These are phyloP conservation scores for Fusarium pseudoanthophilum DNA, from an alignment of 2,329 filamentous ascomycete species.

Conservation along the genomic window DNA sequence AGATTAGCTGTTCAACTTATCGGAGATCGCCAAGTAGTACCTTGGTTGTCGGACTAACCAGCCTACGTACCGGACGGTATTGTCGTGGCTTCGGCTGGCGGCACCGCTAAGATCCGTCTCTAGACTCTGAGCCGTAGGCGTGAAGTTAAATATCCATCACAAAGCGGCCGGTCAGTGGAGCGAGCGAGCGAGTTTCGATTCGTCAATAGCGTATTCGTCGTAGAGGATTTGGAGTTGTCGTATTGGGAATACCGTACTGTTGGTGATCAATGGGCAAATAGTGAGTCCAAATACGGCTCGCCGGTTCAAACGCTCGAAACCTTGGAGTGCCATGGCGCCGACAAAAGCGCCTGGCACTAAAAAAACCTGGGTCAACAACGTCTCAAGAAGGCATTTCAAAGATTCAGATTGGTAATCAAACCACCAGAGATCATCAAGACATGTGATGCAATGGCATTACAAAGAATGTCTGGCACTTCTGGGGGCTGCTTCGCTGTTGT, in stretches of 20 bases:
- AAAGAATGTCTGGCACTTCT: conserved; percentile 2
- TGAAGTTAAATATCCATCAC: neutral
- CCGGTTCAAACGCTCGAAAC: conserved; percentile 11
- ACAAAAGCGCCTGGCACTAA: neutral
- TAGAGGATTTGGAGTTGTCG: conserved; percentile 1
- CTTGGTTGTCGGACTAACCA: neutral
- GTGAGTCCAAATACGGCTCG: conserved; percentile 6
- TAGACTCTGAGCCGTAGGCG: neutral
- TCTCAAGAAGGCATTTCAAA: conserved; percentile 1
- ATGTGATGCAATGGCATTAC: conserved; percentile 7
- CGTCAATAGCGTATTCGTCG: neutral
- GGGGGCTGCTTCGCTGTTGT: conserved; percentile 1
- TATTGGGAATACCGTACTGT: neutral
- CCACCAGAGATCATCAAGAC: neutral
- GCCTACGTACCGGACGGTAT: neutral
- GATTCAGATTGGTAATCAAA: neutral
- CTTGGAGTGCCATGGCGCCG: conserved; percentile 14
- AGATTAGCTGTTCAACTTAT: conserved; percentile 5
- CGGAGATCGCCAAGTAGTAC: neutral
- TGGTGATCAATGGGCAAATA: neutral
- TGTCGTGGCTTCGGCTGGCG: conserved; percentile 14
- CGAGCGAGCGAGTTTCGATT: conserved; percentile 19
- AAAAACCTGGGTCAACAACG: neutral
- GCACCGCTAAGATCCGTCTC: conserved; percentile 24
- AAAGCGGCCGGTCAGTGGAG: neutral